Percentiles rank a stretch among this genome's conserved stretches.
Evolutionary conservation across 352 stramenopile genomes (phyloP).

Genomic region (Phytophthora foliorum): DNA sequence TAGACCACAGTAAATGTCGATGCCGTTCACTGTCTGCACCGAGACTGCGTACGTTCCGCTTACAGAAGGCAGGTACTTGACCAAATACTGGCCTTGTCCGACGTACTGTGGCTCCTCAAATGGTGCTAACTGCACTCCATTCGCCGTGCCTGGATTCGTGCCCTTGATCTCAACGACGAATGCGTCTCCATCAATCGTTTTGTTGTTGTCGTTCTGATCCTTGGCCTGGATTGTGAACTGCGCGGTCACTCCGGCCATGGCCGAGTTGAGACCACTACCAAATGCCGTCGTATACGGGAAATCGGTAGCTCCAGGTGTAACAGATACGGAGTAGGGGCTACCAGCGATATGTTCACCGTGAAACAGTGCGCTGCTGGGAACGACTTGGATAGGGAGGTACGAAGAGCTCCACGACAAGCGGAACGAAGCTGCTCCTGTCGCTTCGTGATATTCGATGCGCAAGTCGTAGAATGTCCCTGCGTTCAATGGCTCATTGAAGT

Average conservation of each 20-base stretch:
- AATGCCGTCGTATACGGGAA: constrained; percentile 96
- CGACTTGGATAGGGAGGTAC: constrained; percentile 84
- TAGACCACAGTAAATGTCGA: constrained; percentile 96
- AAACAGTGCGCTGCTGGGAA: constrained; percentile 88
- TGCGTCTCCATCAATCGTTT: constrained; percentile 77
- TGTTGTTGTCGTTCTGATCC: constrained; percentile 94
- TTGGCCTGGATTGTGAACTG: constrained; percentile 96
- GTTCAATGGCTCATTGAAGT: constrained; percentile 76
- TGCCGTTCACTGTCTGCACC: constrained; percentile 92
- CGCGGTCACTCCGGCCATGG: constrained; percentile 87
- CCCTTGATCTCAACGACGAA: constrained; percentile 79
- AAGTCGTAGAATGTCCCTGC: constrained; percentile 93
- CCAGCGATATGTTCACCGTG: constrained; percentile 93
- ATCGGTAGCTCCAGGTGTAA: constrained; percentile 94
- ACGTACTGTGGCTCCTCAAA: constrained; percentile 88
- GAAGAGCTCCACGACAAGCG: constrained; percentile 94
- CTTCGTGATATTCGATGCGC: constrained; percentile 96
- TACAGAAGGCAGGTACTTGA: constrained; percentile 89
- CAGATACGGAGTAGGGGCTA: constrained; percentile 91
- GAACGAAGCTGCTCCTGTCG: constrained; percentile 90
- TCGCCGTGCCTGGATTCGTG: constrained; percentile 19
- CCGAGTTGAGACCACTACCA: constrained; percentile 75
- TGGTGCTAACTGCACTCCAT: constrained; percentile 51
- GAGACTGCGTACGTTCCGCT: constrained; percentile 92
- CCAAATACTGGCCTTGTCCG: constrained; percentile 92